Evolutionary conservation across 208 protist species (phyloP).

Genomic region (Phytomonas sp.): DNA sequence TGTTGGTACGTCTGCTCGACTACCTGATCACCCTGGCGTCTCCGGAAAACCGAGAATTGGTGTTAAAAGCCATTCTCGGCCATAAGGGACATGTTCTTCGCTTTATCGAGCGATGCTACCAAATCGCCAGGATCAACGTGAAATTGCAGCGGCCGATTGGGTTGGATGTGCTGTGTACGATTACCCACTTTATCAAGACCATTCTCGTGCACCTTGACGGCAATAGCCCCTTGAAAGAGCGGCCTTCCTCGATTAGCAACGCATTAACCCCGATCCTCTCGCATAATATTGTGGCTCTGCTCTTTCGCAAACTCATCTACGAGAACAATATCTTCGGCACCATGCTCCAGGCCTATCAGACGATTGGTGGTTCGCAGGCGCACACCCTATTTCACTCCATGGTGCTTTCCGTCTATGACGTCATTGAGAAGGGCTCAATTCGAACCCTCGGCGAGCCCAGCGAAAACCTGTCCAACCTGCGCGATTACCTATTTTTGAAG

Average conservation of each 20-base stretch:
- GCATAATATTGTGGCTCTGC: conserved; percentile 18
- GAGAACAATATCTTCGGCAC: conserved; percentile 52
- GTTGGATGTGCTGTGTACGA: conserved; percentile 44
- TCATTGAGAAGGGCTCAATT: conserved; percentile 18
- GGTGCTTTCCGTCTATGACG: conserved; percentile 36
- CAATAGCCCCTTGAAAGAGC: not conserved
- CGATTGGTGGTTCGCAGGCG: conserved; percentile 35
- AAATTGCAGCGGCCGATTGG: conserved; percentile 22
- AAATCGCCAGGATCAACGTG: conserved; percentile 17
- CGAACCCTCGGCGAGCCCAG: conserved; percentile 13
- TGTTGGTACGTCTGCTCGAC: conserved; percentile 49
- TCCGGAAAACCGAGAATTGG: conserved; percentile 37
- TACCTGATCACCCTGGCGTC: conserved; percentile 39
- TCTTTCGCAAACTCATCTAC: conserved; percentile 54
- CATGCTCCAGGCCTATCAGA: conserved; percentile 44
- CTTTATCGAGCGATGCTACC: conserved; percentile 48
- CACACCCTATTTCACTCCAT: conserved; percentile 63
- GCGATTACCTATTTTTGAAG: conserved; percentile 50
- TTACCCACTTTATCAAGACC: conserved; percentile 45
- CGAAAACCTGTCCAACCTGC: conserved; percentile 45
- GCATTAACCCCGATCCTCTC: conserved; percentile 24
- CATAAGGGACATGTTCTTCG: conserved; percentile 48
- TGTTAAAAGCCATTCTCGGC: conserved; percentile 50
- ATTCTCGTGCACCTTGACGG: conserved; percentile 28
- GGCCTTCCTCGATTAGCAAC: not conserved